phyloP scores from a whole-genome alignment of 78 protist genomes.

The Polysphondylium violaceum region DNA sequence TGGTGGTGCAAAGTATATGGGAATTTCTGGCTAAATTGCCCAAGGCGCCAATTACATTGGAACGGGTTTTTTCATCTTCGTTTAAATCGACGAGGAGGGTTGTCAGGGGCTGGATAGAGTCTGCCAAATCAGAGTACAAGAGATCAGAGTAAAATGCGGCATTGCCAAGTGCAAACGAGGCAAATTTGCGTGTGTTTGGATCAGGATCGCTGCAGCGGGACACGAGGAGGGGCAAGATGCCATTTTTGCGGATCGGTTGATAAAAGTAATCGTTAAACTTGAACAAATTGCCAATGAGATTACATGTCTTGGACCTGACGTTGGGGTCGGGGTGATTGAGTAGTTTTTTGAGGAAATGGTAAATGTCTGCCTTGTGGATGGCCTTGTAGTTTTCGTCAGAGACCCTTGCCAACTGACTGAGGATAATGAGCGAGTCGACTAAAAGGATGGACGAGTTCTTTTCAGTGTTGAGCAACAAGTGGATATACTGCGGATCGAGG shows the following conservation, averaged over 20 bases:
- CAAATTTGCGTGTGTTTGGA: conserved; percentile 88
- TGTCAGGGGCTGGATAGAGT: conserved; percentile 8
- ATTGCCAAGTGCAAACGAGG: conserved; percentile 95
- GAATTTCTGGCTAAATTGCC: conserved; percentile 91
- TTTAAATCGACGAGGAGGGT: conserved; percentile 17
- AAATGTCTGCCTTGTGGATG: conserved; percentile 42
- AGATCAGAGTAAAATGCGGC: conserved; percentile 88
- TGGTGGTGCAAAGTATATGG: conserved; percentile 10
- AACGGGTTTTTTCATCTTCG: conserved; percentile 86
- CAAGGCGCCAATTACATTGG: conserved; percentile 94
- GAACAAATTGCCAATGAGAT: conserved; percentile 93
- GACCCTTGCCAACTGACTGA: conserved; percentile 85
- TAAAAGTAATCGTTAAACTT: conserved; percentile 86
- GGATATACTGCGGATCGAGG: not conserved
- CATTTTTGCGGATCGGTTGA: conserved; percentile 33
- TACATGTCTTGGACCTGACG: conserved; percentile 90
- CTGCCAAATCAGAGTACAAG: conserved; percentile 52
- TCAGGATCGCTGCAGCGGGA: conserved; percentile 67
- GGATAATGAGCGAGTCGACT: conserved; percentile 73
- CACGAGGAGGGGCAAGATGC: conserved; percentile 46
- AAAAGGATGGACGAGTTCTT: not conserved
- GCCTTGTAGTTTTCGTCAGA: conserved; percentile 64
- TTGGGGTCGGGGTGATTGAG: conserved; percentile 58
- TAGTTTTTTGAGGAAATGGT: conserved; percentile 23
- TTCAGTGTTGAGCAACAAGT: conserved; percentile 13